Evolutionary conservation across 345 rosid genomes (phyloP).

Genomic region (Microcos paniculata): DNA sequence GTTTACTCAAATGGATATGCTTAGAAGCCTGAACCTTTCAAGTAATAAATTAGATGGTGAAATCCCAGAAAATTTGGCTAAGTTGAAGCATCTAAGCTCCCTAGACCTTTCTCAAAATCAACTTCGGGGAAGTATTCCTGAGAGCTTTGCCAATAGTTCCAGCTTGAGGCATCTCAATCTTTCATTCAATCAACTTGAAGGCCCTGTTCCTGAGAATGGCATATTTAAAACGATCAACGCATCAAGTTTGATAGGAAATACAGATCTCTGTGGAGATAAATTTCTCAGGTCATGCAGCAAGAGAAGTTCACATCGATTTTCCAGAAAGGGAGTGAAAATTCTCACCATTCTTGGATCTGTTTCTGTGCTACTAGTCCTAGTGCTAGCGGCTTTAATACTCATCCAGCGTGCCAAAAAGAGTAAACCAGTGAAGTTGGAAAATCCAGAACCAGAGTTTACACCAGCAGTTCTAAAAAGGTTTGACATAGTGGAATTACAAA

Average conservation of each 20-base stretch:
- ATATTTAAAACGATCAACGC: constrained; percentile 49
- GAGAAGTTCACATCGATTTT: constrained; percentile 39
- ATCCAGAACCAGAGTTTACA: constrained; percentile 43
- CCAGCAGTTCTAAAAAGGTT: constrained; percentile 60
- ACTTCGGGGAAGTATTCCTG: constrained; percentile 63
- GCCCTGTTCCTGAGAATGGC: constrained; percentile 66
- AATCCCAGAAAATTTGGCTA: constrained; percentile 47
- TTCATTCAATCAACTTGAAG: constrained; percentile 72
- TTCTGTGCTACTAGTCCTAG: constrained; percentile 33
- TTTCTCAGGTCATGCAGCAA: constrained; percentile 44
- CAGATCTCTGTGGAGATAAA: constrained; percentile 62
- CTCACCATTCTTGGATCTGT: constrained; percentile 46
- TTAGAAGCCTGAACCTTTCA: constrained; percentile 63
- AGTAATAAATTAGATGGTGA: constrained; percentile 56
- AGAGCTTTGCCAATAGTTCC: constrained; percentile 51
- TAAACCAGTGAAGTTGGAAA: constrained; percentile 29
- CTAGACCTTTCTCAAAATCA: constrained; percentile 71
- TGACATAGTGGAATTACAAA: constrained; percentile 48
- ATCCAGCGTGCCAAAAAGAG: constrained; percentile 21
- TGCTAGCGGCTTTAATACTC: constrained; percentile 32
- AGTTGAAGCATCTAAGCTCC: constrained; percentile 47
- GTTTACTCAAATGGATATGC: constrained; percentile 38
- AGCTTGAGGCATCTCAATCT: constrained; percentile 59
- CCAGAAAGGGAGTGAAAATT: constrained; percentile 37
- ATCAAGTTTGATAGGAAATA: constrained; percentile 59